Conservation (phyloP, 2,329 filamentous ascomycete genomes). For the Aspergillus caelatus region DNA sequence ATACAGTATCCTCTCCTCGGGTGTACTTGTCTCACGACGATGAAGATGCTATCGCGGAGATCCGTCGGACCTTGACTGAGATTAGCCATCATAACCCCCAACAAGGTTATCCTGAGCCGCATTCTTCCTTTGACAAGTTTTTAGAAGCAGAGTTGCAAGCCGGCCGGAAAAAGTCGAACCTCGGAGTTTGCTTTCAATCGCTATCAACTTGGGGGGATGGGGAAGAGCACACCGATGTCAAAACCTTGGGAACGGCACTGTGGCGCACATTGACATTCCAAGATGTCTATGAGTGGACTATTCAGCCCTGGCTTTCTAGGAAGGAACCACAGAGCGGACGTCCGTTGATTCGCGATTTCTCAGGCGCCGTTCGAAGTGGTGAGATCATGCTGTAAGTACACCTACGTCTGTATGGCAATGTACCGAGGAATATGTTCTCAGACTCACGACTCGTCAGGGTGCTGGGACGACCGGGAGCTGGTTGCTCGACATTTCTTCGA, state of each 20-base stretch:
- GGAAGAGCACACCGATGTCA: conserved; percentile 64
- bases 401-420: background rate
- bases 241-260: conserved; percentile 70
- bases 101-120: conserved; percentile 39
- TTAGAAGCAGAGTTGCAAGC: conserved; percentile 69
- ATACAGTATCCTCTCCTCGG: conserved; percentile 21
- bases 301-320: conserved; percentile 51
- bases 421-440: background rate
- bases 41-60: conserved; percentile 33
- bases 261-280: conserved; percentile 76
- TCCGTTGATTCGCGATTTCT: conserved; percentile 64
- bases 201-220: conserved; percentile 71
- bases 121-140: conserved; percentile 69
- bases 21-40: conserved; percentile 34
- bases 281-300: conserved; percentile 61
- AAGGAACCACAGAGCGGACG: conserved; percentile 50
- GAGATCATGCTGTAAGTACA: conserved; percentile 63
- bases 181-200: conserved; percentile 73
- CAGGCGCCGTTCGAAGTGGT: conserved; percentile 64
- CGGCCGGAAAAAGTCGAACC: conserved; percentile 67
- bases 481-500: conserved; percentile 73
- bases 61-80: conserved; percentile 35
- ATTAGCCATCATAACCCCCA: conserved; percentile 11
- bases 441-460: conserved; percentile 38
- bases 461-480: conserved; percentile 68